These are phyloP conservation scores for Aquilaria malaccensis DNA, from an alignment of 345 rosid species.

Conservation along the genomic window DNA sequence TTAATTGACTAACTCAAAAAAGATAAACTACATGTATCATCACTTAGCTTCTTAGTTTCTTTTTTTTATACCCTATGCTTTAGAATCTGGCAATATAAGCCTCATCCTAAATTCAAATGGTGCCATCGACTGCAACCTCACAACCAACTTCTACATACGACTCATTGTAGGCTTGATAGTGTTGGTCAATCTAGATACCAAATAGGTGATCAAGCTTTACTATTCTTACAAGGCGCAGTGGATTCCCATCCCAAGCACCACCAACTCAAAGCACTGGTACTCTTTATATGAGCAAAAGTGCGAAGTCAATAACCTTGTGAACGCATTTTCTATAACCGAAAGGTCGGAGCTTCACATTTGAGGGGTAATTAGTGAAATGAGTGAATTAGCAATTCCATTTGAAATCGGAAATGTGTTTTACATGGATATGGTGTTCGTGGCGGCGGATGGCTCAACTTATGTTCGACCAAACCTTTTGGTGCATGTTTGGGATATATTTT, in stretches of 20 bases:
- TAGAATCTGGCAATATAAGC: no score
- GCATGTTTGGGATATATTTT: constrained; percentile 46
- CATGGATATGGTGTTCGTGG: constrained; percentile 48
- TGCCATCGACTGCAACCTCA: not conserved
- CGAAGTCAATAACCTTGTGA: constrained; percentile 20
- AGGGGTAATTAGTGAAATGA: constrained; percentile 52
- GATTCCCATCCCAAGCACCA: constrained; percentile 30
- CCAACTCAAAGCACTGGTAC: constrained; percentile 35
- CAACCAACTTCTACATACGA: constrained; percentile 39
- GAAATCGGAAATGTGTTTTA: constrained; percentile 42
- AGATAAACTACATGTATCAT: no score
- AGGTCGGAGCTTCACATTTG: constrained; percentile 53
- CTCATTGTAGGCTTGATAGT: constrained; percentile 45
- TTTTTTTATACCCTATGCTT: no score
- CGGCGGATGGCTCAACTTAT: constrained; percentile 39
- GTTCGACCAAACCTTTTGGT: constrained; percentile 42
- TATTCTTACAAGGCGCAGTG: constrained; percentile 25
- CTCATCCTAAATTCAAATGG: no score
- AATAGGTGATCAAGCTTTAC: constrained; percentile 26
- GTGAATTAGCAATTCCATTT: constrained; percentile 65
- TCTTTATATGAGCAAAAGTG: constrained; percentile 7
- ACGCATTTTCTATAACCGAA: constrained; percentile 58
- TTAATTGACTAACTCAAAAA: no score
- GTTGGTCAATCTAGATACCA: constrained; percentile 32
- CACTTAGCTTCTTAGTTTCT: no score